Evolutionary conservation across 345 rosid genomes (phyloP).

Genomic region (Bruguiera gymnorhiza): DNA sequence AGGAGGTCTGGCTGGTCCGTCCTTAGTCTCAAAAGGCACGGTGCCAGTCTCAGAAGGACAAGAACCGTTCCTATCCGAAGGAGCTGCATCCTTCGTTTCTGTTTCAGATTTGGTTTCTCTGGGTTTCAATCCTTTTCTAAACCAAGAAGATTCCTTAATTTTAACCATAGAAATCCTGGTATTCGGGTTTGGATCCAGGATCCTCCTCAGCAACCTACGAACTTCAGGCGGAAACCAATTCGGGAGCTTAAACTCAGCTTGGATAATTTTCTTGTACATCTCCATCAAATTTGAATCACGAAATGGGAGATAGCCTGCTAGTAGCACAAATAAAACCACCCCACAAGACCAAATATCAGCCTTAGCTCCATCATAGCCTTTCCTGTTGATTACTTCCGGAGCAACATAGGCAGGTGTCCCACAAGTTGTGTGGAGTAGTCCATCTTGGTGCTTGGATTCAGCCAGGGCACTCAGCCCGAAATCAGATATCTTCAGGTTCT

Average conservation of each 20-base stretch:
- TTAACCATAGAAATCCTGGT: constrained; percentile 22
- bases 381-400: constrained; percentile 28
- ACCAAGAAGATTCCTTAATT: constrained; percentile 21
- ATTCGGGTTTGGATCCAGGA: constrained; percentile 18
- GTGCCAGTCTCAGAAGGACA: constrained; percentile 18
- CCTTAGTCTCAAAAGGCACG: constrained; percentile 8
- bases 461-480: constrained; percentile 31
- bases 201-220: constrained; percentile 21
- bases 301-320: constrained; percentile 29
- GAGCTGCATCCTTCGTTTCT: constrained; percentile 1
- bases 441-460: constrained; percentile 26
- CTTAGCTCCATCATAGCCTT: constrained; percentile 33
- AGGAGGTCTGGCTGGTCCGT: constrained; percentile 6
- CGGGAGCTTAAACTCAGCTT: constrained; percentile 28
- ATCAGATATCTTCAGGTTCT: constrained; percentile 27
- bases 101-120: constrained; percentile 15
- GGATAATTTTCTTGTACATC: constrained; percentile 26
- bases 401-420: constrained; percentile 34
- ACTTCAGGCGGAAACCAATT: constrained; percentile 27
- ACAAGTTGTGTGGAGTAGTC: constrained; percentile 29
- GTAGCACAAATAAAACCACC: constrained; percentile 26
- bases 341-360: constrained; percentile 35
- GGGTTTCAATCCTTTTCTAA: constrained; percentile 14
- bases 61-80: constrained; percentile 14
- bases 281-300: constrained; percentile 31